phyloP scores from a whole-genome alignment of 306 rosid species.

The Chamaecrista fasciculata region DNA sequence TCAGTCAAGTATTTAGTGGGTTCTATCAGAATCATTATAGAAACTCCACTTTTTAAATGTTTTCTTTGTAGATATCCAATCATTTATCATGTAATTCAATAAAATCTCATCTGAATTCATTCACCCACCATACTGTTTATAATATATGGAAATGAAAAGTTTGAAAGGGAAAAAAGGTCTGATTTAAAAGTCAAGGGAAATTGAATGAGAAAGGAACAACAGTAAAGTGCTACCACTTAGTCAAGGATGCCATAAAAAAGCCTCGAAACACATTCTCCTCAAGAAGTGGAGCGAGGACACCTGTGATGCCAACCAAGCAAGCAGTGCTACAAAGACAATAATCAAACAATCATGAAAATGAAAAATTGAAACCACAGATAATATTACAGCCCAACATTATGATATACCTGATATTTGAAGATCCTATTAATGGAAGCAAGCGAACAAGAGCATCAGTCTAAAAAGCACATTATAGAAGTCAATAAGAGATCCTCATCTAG shows the following conservation, averaged over 20 bases:
- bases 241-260: conserved; percentile 81
- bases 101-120: neutral
- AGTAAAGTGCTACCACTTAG: conserved; percentile 65
- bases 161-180: neutral
- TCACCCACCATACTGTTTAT: conserved; percentile 10
- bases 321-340: conserved; percentile 71
- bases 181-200: neutral
- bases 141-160: neutral
- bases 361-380: conserved; percentile 12
- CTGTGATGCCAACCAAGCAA: conserved; percentile 84
- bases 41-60: conserved; percentile 2
- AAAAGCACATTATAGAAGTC: conserved; percentile 40
- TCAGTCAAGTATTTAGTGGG: too few relatives aligned
- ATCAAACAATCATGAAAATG: conserved; percentile 13
- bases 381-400: neutral
- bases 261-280: conserved; percentile 95
- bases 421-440: conserved; percentile 91
- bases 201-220: conserved; percentile 2
- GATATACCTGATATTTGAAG: conserved; percentile 78
- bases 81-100: conserved; percentile 7
- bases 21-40: neutral
- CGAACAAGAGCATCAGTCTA: conserved; percentile 94
- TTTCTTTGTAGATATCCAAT: conserved; percentile 10
- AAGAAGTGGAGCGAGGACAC: conserved; percentile 91
- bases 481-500: conserved; percentile 16